These are phyloP conservation scores for Tilletia indica DNA, from an alignment of 1,284 basidiomycete genomes.

Conservation along the genomic window DNA sequence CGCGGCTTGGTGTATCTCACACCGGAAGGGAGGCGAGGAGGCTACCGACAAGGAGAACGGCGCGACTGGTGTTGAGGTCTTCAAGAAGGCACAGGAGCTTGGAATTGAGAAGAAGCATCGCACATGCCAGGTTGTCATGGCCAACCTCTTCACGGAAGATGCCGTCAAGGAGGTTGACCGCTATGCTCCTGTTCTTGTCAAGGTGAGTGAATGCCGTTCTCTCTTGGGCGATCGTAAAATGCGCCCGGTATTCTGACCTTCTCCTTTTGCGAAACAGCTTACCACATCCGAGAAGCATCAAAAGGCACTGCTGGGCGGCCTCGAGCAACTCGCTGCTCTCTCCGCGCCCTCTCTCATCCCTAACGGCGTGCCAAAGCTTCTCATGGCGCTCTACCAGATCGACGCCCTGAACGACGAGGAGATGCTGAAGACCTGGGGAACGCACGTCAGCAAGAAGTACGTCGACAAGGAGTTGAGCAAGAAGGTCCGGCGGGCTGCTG, in stretches of 20 bases:
- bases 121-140: conserved; percentile 77
- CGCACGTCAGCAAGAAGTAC: conserved; percentile 93
- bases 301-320: conserved; percentile 74
- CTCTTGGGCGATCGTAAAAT: background rate
- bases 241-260: background rate
- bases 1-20: conserved; percentile 82
- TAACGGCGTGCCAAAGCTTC: conserved; percentile 74
- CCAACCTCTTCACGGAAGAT: conserved; percentile 80
- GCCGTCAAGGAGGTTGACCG: conserved; percentile 72
- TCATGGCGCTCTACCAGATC: conserved; percentile 91
- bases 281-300: conserved; percentile 80
- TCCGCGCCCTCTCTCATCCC: conserved; percentile 49
- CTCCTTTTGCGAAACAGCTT: conserved; percentile 52
- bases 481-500: conserved; percentile 90
- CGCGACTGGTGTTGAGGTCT: conserved; percentile 67
- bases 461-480: conserved; percentile 93
- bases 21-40: conserved; percentile 61
- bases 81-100: conserved; percentile 85
- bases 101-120: conserved; percentile 96
- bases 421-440: conserved; percentile 86
- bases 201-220: conserved; percentile 62
- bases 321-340: conserved; percentile 52
- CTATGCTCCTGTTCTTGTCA: conserved; percentile 74
- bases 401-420: conserved; percentile 86
- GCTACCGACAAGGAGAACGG: conserved; percentile 32